Evolutionary conservation across 257 asterid species (phyloP).

Genomic region (Fraxinus quadrangulata): DNA sequence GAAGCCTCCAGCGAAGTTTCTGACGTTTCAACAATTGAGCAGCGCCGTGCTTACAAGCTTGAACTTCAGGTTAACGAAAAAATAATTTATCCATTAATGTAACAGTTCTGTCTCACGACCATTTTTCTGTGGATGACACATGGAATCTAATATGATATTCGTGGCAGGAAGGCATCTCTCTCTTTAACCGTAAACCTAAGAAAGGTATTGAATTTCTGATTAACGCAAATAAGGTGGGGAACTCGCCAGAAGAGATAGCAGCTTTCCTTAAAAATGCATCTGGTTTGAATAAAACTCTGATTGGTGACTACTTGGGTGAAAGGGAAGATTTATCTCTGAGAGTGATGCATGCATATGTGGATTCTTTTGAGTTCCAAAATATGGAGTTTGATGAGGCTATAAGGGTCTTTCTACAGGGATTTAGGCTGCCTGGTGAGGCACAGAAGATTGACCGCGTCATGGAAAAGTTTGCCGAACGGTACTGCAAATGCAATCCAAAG

Average conservation of each 20-base stretch:
- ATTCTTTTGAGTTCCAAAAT: conserved; percentile 94
- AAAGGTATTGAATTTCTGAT: conserved; percentile 94
- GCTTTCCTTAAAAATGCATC: conserved; percentile 82
- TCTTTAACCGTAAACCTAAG: conserved; percentile 95
- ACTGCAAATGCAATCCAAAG: conserved; percentile 90
- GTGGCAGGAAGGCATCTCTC: conserved; percentile 98
- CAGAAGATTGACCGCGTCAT: conserved; percentile 97
- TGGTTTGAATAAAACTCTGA: conserved; percentile 84
- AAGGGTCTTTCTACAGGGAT: conserved; percentile 86
- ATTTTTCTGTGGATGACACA: conserved; percentile 20
- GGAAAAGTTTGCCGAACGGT: conserved; percentile 98
- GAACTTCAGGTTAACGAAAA: conserved; percentile 83
- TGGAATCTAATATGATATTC: conserved; percentile 34
- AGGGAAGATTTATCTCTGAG: conserved; percentile 90
- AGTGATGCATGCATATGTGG: conserved; percentile 98
- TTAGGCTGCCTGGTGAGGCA: conserved; percentile 98
- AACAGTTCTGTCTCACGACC: conserved; percentile 22
- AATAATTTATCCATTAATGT: conserved; percentile 26
- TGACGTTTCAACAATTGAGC: conserved; percentile 87
- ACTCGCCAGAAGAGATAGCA: conserved; percentile 88
- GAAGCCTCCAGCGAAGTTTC: conserved; percentile 88
- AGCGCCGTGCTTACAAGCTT: conserved; percentile 98
- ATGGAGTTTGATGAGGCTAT: conserved; percentile 96
- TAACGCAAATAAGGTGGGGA: conserved; percentile 91
- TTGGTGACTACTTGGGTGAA: conserved; percentile 98